Percentiles rank a stretch among this genome's conserved stretches.
phyloP scores from a whole-genome alignment of 345 rosid genomes.

The Syzygium oleosum region DNA sequence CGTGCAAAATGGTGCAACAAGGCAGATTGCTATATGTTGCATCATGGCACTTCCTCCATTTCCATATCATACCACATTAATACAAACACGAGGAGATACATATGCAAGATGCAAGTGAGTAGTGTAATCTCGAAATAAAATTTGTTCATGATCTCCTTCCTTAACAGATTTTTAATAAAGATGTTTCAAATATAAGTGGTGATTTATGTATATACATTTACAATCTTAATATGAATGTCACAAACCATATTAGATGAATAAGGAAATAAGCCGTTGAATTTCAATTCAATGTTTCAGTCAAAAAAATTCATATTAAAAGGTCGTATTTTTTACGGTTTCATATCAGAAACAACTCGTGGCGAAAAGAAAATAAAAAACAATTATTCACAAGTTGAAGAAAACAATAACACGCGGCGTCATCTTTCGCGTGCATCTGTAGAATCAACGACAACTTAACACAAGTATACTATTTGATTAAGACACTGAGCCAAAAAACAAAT shows the following conservation, averaged over 20 bases:
- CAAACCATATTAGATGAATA: not conserved
- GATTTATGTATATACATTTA: not conserved
- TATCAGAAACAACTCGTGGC: not conserved
- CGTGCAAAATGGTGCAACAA: not conserved
- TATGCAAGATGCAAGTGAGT: not conserved
- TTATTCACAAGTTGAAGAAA: not conserved
- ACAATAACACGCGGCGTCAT: not conserved
- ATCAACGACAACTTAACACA: not conserved
- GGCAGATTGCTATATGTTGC: not conserved
- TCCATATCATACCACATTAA: not conserved
- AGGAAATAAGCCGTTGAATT: too few species aligned
- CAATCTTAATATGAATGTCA: not conserved
- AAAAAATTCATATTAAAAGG: too few species aligned
- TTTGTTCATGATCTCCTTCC: not conserved
- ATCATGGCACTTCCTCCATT: not conserved
- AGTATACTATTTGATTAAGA: not conserved
- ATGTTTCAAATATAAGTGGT: not conserved
- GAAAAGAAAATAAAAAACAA: not conserved
- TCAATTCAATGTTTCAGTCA: too few species aligned
- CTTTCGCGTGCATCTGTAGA: not conserved
- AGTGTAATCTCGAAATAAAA: not conserved
- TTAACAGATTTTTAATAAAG: not conserved
- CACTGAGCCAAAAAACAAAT: not conserved
- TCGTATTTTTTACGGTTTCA: too few species aligned
- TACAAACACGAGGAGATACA: not conserved